Base-by-base conservation (phyloP, 1,284 basidiomycete genomes). In the Inonotus hispidus region DNA sequence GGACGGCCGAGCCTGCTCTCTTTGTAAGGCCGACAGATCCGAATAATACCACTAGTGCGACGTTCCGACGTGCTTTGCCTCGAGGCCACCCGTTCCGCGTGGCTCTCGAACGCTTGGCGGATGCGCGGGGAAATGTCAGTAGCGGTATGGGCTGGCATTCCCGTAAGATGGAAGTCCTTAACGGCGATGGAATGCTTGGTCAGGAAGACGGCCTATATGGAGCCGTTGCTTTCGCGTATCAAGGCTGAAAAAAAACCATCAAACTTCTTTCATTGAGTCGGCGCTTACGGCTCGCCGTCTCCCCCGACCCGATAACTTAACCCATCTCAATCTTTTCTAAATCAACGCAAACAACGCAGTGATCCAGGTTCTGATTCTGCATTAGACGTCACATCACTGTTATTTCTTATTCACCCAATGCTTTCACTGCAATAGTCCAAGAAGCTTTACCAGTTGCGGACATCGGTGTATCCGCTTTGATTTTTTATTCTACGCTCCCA, bases 71-170 rank as follows among this genome's bases (percentile, higher is more conserved):
- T 50, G 85, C 87, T 66, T 74, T 96, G 10, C 73, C 78, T 3
- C 71, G 71, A 21, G 79, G 72, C 3, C 91, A 94, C 71, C 83
- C 85, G 1, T 82, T 88, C 69, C 78, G 91, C 56, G 71, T 71
- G 37, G 88, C 88, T 70, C 77, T 93, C 69, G 84, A 87, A 66
- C 77, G 79, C 46, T 75, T 96, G n/a, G 85, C 91, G 13, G 81
- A 87, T 65, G 87, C 88, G 11, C 92, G 93, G 66, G 94, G 94
- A 1, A 92, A 93, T 68, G 95, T 97, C 2, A 88, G 82, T 68
- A 93, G 90, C 68, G 90, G 88, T 3, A 84, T 95, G 1, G 96
- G 96, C 0, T 99, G 96, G 95, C 94, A 98, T 74, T 87, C 91
- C 38, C 78, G 94, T 57, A 99, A 99, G 78, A 95, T 98, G 93